Base-by-base conservation (phyloP, 2,329 filamentous ascomycete species). In the Penicillium sp. region DNA sequence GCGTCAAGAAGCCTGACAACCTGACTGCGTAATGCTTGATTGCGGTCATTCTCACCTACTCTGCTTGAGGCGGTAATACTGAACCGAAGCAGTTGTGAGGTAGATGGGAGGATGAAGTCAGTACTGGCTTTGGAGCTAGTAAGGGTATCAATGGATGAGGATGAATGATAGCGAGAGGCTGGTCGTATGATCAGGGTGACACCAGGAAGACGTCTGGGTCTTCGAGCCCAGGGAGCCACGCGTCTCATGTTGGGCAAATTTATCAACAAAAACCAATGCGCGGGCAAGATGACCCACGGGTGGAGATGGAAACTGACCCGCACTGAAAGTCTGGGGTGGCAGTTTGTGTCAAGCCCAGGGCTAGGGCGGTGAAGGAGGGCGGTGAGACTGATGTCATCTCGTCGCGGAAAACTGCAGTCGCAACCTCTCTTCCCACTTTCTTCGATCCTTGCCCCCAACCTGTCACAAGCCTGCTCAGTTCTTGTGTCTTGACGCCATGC, bases 241-340 rank as follows among this genome's bases (percentile, higher is more conserved):
- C 45, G 26, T 45, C 53, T 55, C 64, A 65, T 65, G 13, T 19
- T 55, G 35, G 53, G 24, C 51, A 31, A 48, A 48, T 22, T 45
- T 11, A 4, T 50, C 14, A 42, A 42, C 22, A 42, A 4, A 50
- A 37, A 16, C 37, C 44, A 27, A 49, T 29, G 55, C 52, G 55
- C 55, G 53, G 56, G 51, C 52, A n/a, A 22, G 52, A 31, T 33
- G 58, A 56, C 61, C 57, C 55, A 65, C 56, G 62, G 50, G 64
- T 65, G 64, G 64, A 66, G 63, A 64, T 57, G 55, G 42, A 56
- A 60, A 64, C 63, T 63, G 61, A 61, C 55, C 55, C 37, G 39
- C 21, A 47, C 48, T 35, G 45, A 47, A 44, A 55, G 54, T 65
- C 61, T 56, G 63, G 64, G 61, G 65, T 58, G 50, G 63, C 64